A percentile compares a stretch with the other conserved stretches of the same genome.
Evolutionary conservation across 495 filamentous ascomycete genomes (phyloP).

Genomic region (Podospora conica): DNA sequence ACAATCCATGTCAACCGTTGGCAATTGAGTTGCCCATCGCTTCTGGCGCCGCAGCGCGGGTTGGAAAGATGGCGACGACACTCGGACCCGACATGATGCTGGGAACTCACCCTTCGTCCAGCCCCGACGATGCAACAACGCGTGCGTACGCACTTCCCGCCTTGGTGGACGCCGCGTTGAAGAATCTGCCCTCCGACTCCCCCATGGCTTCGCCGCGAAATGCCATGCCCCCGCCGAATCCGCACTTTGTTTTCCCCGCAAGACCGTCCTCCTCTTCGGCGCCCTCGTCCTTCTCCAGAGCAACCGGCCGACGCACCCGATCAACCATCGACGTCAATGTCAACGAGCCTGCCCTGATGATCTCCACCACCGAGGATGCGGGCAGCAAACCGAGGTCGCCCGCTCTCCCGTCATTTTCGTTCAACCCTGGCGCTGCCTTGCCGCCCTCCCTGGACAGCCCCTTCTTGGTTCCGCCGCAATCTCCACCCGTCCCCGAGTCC

Average conservation of each 20-base stretch:
- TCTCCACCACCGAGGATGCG: slow-evolving; percentile 14
- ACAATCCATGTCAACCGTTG: slow-evolving; percentile 36
- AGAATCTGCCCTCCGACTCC: slow-evolving; percentile 8
- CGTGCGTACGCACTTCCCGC: slow-evolving; percentile 16
- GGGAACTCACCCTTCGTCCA: slow-evolving; percentile 23
- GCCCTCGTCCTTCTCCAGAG: slow-evolving; percentile 41
- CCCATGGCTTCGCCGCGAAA: slow-evolving; percentile 32
- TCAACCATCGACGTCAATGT: slow-evolving; percentile 40
- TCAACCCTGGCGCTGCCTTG: slow-evolving; percentile 50
- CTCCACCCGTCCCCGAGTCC: slow-evolving; percentile 35
- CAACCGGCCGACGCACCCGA: slow-evolving; percentile 40
- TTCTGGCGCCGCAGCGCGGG: slow-evolving; percentile 44
- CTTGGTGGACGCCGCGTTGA: slow-evolving; percentile 11
- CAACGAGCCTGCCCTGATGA: slow-evolving; percentile 14
- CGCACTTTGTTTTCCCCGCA: slow-evolving; percentile 64
- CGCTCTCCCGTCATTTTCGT: slow-evolving; percentile 57
- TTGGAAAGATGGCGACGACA: slow-evolving; percentile 43
- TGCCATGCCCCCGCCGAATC: slow-evolving; percentile 55
- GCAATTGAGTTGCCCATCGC: slow-evolving; percentile 31
- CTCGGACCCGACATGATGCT: slow-evolving; percentile 32
- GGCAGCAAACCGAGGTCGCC: slow-evolving; percentile 30
- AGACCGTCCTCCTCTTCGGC: slow-evolving; percentile 41
- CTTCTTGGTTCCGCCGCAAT: slow-evolving; percentile 38
- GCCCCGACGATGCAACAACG: slow-evolving; percentile 19
- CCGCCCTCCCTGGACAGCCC: slow-evolving; percentile 21